Evolutionary conservation across 2,329 filamentous ascomycete genomes (phyloP), one percentile per base, ranked within the genome.

Genomic region (Aspergillus vadensis): DNA sequence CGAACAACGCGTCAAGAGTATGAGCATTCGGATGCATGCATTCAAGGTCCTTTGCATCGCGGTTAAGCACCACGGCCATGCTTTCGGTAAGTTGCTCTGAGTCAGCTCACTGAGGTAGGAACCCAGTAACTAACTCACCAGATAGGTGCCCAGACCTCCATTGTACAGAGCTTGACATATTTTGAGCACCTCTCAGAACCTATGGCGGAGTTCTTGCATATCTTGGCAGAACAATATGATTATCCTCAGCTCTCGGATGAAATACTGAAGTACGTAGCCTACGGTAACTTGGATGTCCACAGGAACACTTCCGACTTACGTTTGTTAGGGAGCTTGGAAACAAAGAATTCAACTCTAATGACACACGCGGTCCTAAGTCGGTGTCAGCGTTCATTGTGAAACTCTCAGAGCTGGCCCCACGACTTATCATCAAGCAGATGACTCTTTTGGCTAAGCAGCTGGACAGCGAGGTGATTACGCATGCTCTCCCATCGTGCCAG

Each of bases 171-270:
- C 73, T 80, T 99, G 67, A 97, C 95, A 5, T 99, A 99, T 75
- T 99, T 98, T 70, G 95, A 99, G 78, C 95, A 99, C 76, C 81
- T 99, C n/a, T 94, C 95, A 0, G 95, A 99, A 72, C 95, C 95
- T 1, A 99, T 99, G 95, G 95, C 95, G 32, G 96, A 99, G 75
- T 97, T 99, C 70, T 81, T 99, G 4, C 92, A 98, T 70, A 99
- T 98, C 70, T 82, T 99, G 25, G 89, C 93, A 1, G 93, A 98
- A 74, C 94, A 97, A 80, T 99, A 98, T 79, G 95, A 99, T 77
- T 96, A 98, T 74, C 91, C 93, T 15, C 95, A 99, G 72, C 83
- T 99, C 8, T 90, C 92, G 4, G 95, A 97, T 74, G 95, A 99
- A 73, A 91, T 98, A 30, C 78, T 99, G 60, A 89, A 81, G 81